Evolutionary conservation across 257 asterid genomes (phyloP), one percentile per base, ranked within the genome.

Genomic region (Solanum arcanum): DNA sequence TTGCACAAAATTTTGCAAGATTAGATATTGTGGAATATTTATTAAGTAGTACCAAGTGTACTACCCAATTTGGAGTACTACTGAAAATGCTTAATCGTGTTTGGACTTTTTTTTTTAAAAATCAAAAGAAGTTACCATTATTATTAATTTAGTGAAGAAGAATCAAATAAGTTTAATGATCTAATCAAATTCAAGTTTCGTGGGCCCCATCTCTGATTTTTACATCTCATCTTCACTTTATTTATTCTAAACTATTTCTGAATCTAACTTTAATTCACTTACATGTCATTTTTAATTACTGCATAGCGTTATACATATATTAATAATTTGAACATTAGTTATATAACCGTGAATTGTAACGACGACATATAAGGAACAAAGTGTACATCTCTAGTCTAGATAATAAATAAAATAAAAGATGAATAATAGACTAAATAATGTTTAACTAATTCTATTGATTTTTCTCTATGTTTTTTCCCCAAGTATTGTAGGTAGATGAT

Each of bases 1-100:
- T n/a, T 77, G 44, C 1, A 46, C 16, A 46, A 27, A 25, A 27
- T 2, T 2, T 75, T 80, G 25, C 42, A 29, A 81, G 62, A 41
- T 47, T 29, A 62, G 47, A 47, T 76, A 75, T 41, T 8, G 33
- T 41, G 60, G 59, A 76, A 56, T 23, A 41, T 13, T 5, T 20
- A 21, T 59, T 59, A 8, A 80, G 68, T 80, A 47, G 68, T 80
- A 47, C 66, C 60, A 16, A 29, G 69, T 49, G 85, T 81, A 81
- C 85, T 81, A 81, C 66, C 85, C 84, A 78, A 3, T 49, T 80
- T 81, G 27, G 69, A 80, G 85, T 81, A 81, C 44, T 81, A 2
- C 41, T 25, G 4, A 80, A 27, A 44, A 27, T 80, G 42, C 18
- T 78, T 46, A 29, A 47, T 20, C 11, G 10, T 0, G 20, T 46